Base-by-base conservation (phyloP, 768 basidiomycete species). In the Dendrothele bispora region DNA sequence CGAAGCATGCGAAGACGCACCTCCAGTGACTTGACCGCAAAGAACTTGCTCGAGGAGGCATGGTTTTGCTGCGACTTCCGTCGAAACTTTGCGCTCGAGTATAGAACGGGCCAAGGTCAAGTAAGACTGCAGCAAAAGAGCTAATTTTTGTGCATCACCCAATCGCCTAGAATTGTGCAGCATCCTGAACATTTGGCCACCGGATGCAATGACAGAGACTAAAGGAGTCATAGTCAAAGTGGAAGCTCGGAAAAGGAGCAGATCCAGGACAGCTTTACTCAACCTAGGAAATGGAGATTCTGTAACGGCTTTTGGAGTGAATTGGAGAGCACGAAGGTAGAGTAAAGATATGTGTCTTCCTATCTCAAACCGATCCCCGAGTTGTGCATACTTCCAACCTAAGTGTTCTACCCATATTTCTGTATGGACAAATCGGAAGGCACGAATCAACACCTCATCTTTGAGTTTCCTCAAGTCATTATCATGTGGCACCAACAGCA, bases 401-500 rank as follows among this genome's bases (percentile, higher is more conserved):
- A 83, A 62, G 62, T 91, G 88, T 55, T 88, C 86, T 1, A 86
- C 79, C 94, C 94, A 98, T 17, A 95, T 83, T 61, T 95, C 89
- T 7, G 81, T 79, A 57, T 93, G 90, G 7, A 95, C 78, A 52
- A 94, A 91, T 4, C 75, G 74, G 11, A 83, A 74, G 0, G 89
- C 91, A 27, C 89, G 82, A 39, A 88, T 67, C 20, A 95, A 73
- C 4, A 94, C 91, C 49, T 91, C 89, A 56, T 90, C 88, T 60
- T 93, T 93, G 46, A 93, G 69, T 56, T 83, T 83, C 42, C 78
- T 82, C 27, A 86, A 73, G 26, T 79, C 80, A 5, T 77, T 63
- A 39, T 82, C 83, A 38, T 82, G 77, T 0, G 81, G 75, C 0
- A 78, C 65, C 25, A 82, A 67, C 0, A 83, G 80, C 25, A 77